Conservation (phyloP, 108 stramenopile species). For the Nitzschia sp. region DNA sequence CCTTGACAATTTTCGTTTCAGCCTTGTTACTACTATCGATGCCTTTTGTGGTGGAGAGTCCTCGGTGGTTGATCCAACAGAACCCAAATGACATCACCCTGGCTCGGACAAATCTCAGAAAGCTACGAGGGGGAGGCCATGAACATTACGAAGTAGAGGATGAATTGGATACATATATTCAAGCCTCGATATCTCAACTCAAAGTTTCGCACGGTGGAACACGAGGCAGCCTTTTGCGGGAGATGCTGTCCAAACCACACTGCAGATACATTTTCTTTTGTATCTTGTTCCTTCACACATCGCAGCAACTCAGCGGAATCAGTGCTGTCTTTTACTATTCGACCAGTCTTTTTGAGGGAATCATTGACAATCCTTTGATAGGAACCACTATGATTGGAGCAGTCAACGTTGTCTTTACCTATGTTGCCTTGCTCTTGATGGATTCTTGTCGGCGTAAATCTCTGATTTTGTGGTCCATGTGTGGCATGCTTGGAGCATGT, state of each 20-base stretch:
- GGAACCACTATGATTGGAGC: constrained; percentile 56
- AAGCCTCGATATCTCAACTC: not conserved
- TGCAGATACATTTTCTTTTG: constrained; percentile 26
- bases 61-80: constrained; percentile 42
- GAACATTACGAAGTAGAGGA: constrained; percentile 24
- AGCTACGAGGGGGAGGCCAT: constrained; percentile 7
- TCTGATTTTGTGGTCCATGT: constrained; percentile 56
- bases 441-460: constrained; percentile 52
- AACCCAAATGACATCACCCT: constrained; percentile 22
- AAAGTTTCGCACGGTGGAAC: not conserved
- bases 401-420: constrained; percentile 78
- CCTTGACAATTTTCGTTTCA: constrained; percentile 1
- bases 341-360: constrained; percentile 73
- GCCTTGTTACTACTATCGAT: constrained; percentile 40
- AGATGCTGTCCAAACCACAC: constrained; percentile 27
- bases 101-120: constrained; percentile 2
- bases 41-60: constrained; percentile 45
- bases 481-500: constrained; percentile 41
- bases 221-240: not conserved
- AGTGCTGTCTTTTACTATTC: constrained; percentile 94
- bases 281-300: constrained; percentile 50
- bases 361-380: constrained; percentile 72
- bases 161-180: constrained; percentile 21
- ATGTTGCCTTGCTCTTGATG: constrained; percentile 70
- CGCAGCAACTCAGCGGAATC: constrained; percentile 86